These are phyloP conservation scores for Petunia axillaris DNA, from an alignment of 257 asterid species.

Conservation along the genomic window DNA sequence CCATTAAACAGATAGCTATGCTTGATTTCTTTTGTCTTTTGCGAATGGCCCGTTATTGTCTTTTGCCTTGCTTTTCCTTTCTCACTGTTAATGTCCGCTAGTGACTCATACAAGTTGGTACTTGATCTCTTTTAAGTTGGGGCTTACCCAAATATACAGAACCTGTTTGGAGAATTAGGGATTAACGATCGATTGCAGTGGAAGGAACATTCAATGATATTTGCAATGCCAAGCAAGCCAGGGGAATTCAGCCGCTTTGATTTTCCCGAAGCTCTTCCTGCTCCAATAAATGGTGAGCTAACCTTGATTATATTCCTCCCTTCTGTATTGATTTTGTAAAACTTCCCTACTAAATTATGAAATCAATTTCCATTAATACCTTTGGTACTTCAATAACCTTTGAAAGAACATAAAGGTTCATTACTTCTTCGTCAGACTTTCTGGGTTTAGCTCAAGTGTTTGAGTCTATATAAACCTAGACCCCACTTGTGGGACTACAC, in stretches of 20 bases:
- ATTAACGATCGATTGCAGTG: constrained; percentile 92
- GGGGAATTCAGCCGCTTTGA: constrained; percentile 98
- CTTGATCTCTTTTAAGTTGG: constrained; percentile 74
- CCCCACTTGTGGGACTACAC: too few relatives aligned
- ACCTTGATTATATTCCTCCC: not conserved
- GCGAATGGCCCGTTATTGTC: not conserved
- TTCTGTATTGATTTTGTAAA: not conserved
- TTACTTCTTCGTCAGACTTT: not conserved
- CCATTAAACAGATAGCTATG: not conserved
- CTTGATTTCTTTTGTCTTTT: not conserved
- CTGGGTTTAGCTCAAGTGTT: not conserved
- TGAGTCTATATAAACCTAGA: not conserved
- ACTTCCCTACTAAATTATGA: not conserved
- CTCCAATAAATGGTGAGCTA: constrained; percentile 84
- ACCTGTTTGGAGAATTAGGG: constrained; percentile 95
- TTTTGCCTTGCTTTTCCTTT: not conserved
- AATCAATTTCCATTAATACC: not conserved
- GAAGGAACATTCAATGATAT: constrained; percentile 99
- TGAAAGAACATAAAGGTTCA: not conserved
- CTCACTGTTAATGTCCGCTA: not conserved
- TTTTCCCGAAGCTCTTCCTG: constrained; percentile 81
- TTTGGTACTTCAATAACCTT: not conserved
- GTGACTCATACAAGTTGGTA: constrained; percentile 40
- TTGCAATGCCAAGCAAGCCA: constrained; percentile 96
- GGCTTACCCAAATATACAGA: constrained; percentile 99